Percentiles rank a stretch among this genome's conserved stretches.
phyloP scores from a whole-genome alignment of 176 grass and related monocot species.

The Bromus sterilis region DNA sequence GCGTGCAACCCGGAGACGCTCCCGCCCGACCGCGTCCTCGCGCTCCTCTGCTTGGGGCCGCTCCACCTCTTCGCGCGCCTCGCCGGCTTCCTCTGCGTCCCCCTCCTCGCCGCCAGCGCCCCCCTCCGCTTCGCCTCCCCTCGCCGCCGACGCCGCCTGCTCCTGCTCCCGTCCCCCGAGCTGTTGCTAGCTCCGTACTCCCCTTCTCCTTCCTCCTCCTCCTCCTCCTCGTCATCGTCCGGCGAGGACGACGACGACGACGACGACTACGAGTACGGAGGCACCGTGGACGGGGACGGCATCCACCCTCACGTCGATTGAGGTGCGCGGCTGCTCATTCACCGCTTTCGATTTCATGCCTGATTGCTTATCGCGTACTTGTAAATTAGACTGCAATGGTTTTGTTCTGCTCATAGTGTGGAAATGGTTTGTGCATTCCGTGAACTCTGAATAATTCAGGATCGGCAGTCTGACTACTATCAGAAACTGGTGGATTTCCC shows the following conservation, averaged over 20 bases:
- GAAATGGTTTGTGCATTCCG: neutral
- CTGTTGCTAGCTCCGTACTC: neutral
- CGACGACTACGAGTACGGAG: neutral
- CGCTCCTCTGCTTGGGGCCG: constrained; percentile 67
- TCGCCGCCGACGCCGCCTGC: neutral
- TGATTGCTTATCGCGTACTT: neutral
- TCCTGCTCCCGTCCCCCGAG: constrained; percentile 1
- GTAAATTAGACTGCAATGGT: neutral
- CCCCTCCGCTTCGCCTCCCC: neutral
- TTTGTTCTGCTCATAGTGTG: neutral
- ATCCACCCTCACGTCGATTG: constrained; percentile 28
- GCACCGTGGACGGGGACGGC: neutral
- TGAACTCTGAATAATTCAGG: neutral
- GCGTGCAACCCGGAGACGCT: constrained; percentile 91
- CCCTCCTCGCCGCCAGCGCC: constrained; percentile 22
- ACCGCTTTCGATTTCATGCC: neutral
- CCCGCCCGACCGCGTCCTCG: constrained; percentile 63
- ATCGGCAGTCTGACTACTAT: neutral
- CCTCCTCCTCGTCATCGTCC: constrained; percentile 13
- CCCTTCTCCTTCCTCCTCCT: neutral
- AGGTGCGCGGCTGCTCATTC: neutral
- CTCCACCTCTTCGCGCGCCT: constrained; percentile 64
- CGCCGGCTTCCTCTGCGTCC: constrained; percentile 76
- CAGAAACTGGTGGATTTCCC: no score
- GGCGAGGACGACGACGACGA: constrained; percentile 7